Evolutionary conservation across 768 basidiomycete species (phyloP).

Genomic region (Phylloporus scabripes): DNA sequence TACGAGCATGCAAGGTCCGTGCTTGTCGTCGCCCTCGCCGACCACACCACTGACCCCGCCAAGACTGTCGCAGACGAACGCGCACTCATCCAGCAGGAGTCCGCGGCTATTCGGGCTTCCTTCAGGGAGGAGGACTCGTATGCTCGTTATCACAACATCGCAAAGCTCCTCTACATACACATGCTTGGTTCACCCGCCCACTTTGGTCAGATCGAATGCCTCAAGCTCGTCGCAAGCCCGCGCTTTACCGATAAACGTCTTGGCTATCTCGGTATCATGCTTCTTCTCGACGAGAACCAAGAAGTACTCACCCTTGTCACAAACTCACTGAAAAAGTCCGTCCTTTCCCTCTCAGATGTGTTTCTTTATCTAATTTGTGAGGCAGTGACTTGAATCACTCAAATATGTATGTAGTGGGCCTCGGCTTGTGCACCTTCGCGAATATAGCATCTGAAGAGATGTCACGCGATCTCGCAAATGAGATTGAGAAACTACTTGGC

Average conservation of each 20-base stretch:
- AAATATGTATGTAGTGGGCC: slow-evolving; percentile 97
- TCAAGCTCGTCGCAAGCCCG: slow-evolving; percentile 91
- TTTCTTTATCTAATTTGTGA: slow-evolving; percentile 8
- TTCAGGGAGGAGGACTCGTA: slow-evolving; percentile 97
- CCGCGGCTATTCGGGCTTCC: slow-evolving; percentile 92
- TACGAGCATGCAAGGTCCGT: slow-evolving; percentile 89
- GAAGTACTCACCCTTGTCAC: slow-evolving; percentile 97
- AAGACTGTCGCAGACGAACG: slow-evolving; percentile 99
- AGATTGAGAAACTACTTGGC: slow-evolving; percentile 95
- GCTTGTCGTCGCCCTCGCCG: slow-evolving; percentile 11
- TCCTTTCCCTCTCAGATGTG: neutral
- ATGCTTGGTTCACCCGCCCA: slow-evolving; percentile 99
- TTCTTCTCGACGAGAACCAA: slow-evolving; percentile 94
- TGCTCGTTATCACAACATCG: slow-evolving; percentile 94
- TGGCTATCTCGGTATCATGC: slow-evolving; percentile 97
- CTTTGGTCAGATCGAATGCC: slow-evolving; percentile 97
- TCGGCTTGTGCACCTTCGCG: slow-evolving; percentile 96
- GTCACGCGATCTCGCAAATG: slow-evolving; percentile 96
- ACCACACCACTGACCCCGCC: slow-evolving; percentile 17
- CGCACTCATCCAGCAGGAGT: slow-evolving; percentile 93
- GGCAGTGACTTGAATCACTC: slow-evolving; percentile 97
- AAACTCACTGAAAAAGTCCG: slow-evolving; percentile 95
- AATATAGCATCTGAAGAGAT: slow-evolving; percentile 99
- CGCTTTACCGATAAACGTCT: slow-evolving; percentile 94
- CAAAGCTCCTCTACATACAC: slow-evolving; percentile 96